Conservation (phyloP, 768 basidiomycete genomes). For the Chalciporus piperatus region DNA sequence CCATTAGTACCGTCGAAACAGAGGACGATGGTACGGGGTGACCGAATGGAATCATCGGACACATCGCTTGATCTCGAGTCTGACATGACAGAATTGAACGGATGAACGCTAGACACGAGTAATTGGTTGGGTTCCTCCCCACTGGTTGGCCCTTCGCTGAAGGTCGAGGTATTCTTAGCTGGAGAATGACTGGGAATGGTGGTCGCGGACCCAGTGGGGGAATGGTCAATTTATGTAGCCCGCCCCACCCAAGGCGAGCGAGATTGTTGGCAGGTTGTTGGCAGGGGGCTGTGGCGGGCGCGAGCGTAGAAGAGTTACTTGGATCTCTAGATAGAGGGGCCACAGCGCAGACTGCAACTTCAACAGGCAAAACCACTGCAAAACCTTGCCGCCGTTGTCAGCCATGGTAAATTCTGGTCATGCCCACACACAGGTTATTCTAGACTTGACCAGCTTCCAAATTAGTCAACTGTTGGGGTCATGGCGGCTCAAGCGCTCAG, state of each 20-base stretch:
- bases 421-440: neutral
- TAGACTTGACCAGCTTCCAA: too few relatives aligned
- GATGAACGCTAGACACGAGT: neutral
- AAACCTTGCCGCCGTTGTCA: too few relatives aligned
- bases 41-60: neutral
- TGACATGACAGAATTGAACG: constrained; percentile 14
- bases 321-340: too few relatives aligned
- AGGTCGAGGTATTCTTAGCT: neutral
- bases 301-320: too few relatives aligned
- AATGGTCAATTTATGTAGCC: neutral
- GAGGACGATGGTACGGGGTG: constrained; percentile 50
- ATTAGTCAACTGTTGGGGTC: too few relatives aligned
- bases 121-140: neutral
- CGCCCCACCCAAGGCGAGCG: too few relatives aligned
- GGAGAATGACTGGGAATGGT: neutral
- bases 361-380: too few relatives aligned
- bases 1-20: constrained; percentile 70
- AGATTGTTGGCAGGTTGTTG: too few relatives aligned
- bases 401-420: too few relatives aligned
- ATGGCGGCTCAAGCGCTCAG: neutral
- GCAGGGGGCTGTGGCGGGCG: too few relatives aligned
- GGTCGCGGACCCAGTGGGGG: neutral
- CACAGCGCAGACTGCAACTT: too few relatives aligned
- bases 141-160: neutral
- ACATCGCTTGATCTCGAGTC: constrained; percentile 1